Base-by-base conservation (phyloP, 176 grass and related monocot genomes). In the Dactylis glomerata region DNA sequence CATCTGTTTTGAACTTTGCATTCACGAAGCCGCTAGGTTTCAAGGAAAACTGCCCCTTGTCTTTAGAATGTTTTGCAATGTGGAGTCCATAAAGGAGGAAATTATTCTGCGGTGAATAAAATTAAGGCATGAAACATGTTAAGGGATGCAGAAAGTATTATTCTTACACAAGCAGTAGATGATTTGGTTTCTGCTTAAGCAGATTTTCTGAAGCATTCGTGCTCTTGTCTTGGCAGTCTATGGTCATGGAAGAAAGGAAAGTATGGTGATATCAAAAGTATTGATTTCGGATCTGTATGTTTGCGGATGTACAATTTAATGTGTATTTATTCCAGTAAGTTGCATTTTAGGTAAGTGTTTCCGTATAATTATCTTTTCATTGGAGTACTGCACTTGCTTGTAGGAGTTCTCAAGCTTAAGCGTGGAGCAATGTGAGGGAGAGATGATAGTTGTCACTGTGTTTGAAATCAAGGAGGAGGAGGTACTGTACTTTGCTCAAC, bases 401-500 rank as follows among this genome's bases (percentile, higher is more conserved):
- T 82, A 97, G 92, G 92, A 97, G 82, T 85, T 91, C 11, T 96
- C 96, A 59, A 96, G 93, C 82, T 91, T 96, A 89, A 99, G 96
- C 23, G 88, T 96, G 55, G 91, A 99, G 42, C 83, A 86, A 28
- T 92, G 93, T 22, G 84, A 94, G 52, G 81, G 81, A 3, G 91
- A 92, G 69, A 75, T 89, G 74, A 87, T 99, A 24, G 30, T 99
- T 64, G 89, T 96, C 45, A 96, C 93, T 30, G 87, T 95, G 56
- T 98, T 98, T 8, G 96, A 98, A 76, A 98, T 98, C 38, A 92
- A 90, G 38, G 89, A 84, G 78, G 82, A 92, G 15, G 96, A 94
- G 89, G 93, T 93, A 70, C 17, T 27, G 22, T 85, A 36, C n/a
- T 52, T 77, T 44, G 33, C 37, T 61, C 6, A 62, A 80, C 19